Percentiles rank a stretch among this genome's conserved stretches.
Conservation (phyloP, 2,329 filamentous ascomycete species). For the Neofusicoccum umdonicola region DNA sequence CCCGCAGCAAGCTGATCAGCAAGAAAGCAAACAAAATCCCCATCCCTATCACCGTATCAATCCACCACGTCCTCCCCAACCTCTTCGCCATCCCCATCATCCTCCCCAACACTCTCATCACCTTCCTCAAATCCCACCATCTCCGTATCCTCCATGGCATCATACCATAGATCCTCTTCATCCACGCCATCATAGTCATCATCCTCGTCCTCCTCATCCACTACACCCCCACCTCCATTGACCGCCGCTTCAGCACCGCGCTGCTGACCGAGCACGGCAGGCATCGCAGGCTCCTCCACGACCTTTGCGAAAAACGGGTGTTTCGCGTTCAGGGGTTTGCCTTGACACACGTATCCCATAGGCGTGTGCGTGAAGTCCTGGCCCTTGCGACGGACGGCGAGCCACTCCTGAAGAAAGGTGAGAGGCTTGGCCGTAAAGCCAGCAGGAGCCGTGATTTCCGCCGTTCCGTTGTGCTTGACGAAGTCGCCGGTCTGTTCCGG, state of each 20-base stretch:
- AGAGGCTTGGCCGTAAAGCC: conserved; percentile 29
- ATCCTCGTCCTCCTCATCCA: not conserved
- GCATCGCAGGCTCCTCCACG: not conserved
- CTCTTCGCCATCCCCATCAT: not conserved
- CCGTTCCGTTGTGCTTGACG: not conserved
- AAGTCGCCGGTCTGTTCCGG: not conserved
- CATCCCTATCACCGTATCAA: not conserved
- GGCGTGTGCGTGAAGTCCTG: conserved; percentile 60
- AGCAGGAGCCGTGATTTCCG: conserved; percentile 2
- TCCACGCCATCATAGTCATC: not conserved
- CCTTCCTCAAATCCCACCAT: not conserved
- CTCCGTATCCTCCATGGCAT: not conserved
- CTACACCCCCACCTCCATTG: not conserved
- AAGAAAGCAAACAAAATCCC: not conserved
- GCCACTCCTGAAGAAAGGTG: conserved; percentile 54
- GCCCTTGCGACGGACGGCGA: conserved; percentile 52
- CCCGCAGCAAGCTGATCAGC: too few relatives aligned
- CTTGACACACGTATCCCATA: conserved; percentile 57
- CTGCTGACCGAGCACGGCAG: not conserved
- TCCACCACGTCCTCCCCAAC: not conserved
- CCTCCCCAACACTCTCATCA: not conserved
- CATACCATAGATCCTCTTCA: not conserved
- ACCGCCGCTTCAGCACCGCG: not conserved
- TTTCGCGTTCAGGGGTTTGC: conserved; percentile 46
- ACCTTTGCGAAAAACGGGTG: conserved; percentile 53